A percentile compares a stretch with the other conserved stretches of the same genome.
phyloP scores from a whole-genome alignment of 2,329 filamentous ascomycete genomes.

The Diaporthe velutina region DNA sequence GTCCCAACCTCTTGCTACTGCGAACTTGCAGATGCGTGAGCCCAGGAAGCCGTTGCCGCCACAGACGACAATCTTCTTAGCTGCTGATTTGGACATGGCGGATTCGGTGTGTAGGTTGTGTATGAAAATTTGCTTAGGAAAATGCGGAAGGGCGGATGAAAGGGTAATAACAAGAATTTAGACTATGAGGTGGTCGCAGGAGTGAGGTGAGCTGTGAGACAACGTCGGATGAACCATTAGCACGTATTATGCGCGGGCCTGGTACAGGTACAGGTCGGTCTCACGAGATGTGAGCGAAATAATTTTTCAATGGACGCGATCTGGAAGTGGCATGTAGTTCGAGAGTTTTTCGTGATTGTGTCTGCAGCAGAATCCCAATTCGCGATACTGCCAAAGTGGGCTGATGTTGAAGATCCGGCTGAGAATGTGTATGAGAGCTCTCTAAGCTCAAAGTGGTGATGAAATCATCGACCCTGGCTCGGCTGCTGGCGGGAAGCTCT shows the following conservation, averaged over 20 bases:
- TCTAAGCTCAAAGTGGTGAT: constrained; percentile 28
- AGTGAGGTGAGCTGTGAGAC: background rate
- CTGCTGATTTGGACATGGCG: constrained; percentile 63
- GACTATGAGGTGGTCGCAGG: background rate
- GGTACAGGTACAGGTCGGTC: background rate
- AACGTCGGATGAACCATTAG: constrained; percentile 9
- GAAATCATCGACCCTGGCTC: constrained; percentile 38
- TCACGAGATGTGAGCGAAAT: background rate
- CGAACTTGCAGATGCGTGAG: constrained; percentile 90
- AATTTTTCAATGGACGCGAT: background rate
- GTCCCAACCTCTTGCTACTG: constrained; percentile 87
- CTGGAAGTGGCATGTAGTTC: background rate
- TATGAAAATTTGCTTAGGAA: background rate
- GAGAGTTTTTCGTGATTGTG: background rate
- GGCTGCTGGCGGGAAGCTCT: background rate
- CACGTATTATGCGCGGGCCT: background rate
- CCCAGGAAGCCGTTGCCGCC: constrained; percentile 95
- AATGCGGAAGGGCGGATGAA: background rate
- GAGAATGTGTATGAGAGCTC: background rate
- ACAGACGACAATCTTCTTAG: constrained; percentile 89
- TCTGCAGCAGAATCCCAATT: background rate
- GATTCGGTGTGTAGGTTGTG: constrained; percentile 23
- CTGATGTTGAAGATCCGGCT: background rate
- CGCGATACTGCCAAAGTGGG: background rate
- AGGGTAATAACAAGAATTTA: background rate